These are phyloP conservation scores for Aspergillus fijiensis DNA, from an alignment of 2,329 filamentous ascomycete genomes.

Conservation along the genomic window DNA sequence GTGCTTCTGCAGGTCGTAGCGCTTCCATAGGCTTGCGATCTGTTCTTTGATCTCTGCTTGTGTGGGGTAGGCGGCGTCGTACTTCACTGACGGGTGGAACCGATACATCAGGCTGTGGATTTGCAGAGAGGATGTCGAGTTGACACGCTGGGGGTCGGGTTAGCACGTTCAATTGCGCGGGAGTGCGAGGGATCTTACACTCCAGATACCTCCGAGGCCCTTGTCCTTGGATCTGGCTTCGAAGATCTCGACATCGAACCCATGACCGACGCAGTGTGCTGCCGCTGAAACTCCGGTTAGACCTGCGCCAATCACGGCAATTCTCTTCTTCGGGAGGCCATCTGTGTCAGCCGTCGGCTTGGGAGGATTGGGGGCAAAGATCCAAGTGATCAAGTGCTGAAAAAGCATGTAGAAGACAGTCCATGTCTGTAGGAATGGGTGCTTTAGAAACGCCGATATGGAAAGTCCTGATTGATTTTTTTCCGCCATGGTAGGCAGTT, in stretches of 20 bases:
- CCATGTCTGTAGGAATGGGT: slow-evolving; percentile 33
- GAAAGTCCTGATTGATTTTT: slow-evolving; percentile 13
- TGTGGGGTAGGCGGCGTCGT: slow-evolving; percentile 73
- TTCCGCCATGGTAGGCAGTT: neutral
- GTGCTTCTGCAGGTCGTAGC: slow-evolving; percentile 67
- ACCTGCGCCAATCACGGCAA: slow-evolving; percentile 69
- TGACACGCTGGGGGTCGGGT: slow-evolving; percentile 59
- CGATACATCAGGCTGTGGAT: slow-evolving; percentile 87
- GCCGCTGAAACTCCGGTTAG: slow-evolving; percentile 76
- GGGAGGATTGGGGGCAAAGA: slow-evolving; percentile 71
- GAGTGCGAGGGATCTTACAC: slow-evolving; percentile 48
- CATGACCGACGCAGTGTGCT: slow-evolving; percentile 79
- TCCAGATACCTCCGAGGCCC: slow-evolving; percentile 75
- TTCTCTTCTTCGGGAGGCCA: slow-evolving; percentile 55
- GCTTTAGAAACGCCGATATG: slow-evolving; percentile 24
- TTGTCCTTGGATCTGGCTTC: slow-evolving; percentile 66
- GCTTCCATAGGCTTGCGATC: slow-evolving; percentile 70
- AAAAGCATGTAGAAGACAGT: slow-evolving; percentile 32
- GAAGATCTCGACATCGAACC: slow-evolving; percentile 78
- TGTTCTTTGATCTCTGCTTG: slow-evolving; percentile 73
- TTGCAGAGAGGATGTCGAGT: slow-evolving; percentile 77
- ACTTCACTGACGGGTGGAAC: slow-evolving; percentile 77
- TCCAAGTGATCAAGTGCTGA: slow-evolving; percentile 31
- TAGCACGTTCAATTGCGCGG: neutral
- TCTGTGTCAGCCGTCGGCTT: slow-evolving; percentile 52